Evolutionary conservation across 257 asterid genomes (phyloP).

Genomic region (Capsicum pubescens): DNA sequence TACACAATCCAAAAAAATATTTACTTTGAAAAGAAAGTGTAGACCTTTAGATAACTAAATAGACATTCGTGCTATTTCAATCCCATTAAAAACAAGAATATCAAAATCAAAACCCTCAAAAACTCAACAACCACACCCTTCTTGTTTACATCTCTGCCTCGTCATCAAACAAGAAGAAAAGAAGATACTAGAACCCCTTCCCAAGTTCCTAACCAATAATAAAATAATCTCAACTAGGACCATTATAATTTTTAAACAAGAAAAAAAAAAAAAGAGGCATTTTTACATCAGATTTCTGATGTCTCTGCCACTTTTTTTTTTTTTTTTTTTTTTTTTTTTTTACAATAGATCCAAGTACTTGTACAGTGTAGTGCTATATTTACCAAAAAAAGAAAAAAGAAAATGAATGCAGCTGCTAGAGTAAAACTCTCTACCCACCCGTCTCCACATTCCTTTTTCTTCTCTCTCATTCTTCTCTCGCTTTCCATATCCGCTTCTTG

Average conservation of each 20-base stretch:
- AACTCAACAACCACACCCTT: neutral
- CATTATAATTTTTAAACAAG: neutral
- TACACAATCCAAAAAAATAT: neutral
- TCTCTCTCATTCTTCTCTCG: neutral
- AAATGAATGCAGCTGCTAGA: neutral
- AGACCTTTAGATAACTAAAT: neutral
- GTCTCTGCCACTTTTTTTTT: neutral
- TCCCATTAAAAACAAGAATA: neutral
- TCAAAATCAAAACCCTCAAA: constrained; percentile 17
- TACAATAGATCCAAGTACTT: neutral
- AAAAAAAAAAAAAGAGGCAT: neutral
- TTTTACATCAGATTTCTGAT: constrained; percentile 5
- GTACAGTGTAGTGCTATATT: neutral
- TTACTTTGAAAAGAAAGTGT: neutral
- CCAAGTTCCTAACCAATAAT: neutral
- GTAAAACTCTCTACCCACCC: neutral
- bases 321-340: neutral
- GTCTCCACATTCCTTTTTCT: neutral
- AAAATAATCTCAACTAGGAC: neutral
- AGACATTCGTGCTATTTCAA: neutral
- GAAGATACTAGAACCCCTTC: neutral
- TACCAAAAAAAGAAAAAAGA: neutral
- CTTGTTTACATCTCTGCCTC: neutral
- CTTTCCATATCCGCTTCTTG: neutral
- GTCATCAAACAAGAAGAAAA: neutral